Base-by-base conservation (phyloP, 164 flowering plant species). In the Akebia trifoliata region DNA sequence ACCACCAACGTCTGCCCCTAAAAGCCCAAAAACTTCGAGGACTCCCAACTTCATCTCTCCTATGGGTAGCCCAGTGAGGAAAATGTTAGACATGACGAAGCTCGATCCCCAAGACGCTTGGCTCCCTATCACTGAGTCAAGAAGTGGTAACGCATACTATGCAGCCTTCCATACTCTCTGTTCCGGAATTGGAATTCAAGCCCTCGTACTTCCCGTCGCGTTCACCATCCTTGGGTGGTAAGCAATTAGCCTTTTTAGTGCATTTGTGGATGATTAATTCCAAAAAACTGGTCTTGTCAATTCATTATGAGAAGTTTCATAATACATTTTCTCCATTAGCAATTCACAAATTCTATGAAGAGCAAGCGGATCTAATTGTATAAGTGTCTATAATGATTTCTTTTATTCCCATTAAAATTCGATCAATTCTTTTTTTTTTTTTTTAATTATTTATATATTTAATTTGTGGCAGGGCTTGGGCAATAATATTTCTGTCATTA, bases 91-190 rank as follows among this genome's bases (percentile, higher is more conserved):
- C 78, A 75, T 20, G 91, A 84, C 10, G 72, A 36, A 54, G 28
- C 11, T 24, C 14, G 24, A 52, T 2, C 57, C 58, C 4, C 64
- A 42, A 10, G 57, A 52, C 8, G 40, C 71, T 21, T 86, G 93
- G 97, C 95, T 90, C 1, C 97, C 97, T 0, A 80, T 90, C 54
- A 90, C 97, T 0, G 90, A 81, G 60, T 90, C 97, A 0, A 71
- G 95, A 58, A 85, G 80, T 12, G 97, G 92, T 10, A 90, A 83
- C 52, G 79, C 80, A 0, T 79, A 50, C 56, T 83, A 72, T 32
- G 78, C 95, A 0, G 80, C 84, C n/a, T 86, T 86, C 63, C 97
- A 90, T 55, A 69, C 72, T 12, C 73, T 86, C 35, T 69, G 70
- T 31, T 79, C 97, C 3, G 95, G 95, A 1, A 76, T 90, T 56